Percentiles rank a stretch among this genome's conserved stretches.
These are phyloP conservation scores for Ambrosiella xylebori DNA, from an alignment of 2,329 filamentous ascomycete genomes.

Conservation along the genomic window DNA sequence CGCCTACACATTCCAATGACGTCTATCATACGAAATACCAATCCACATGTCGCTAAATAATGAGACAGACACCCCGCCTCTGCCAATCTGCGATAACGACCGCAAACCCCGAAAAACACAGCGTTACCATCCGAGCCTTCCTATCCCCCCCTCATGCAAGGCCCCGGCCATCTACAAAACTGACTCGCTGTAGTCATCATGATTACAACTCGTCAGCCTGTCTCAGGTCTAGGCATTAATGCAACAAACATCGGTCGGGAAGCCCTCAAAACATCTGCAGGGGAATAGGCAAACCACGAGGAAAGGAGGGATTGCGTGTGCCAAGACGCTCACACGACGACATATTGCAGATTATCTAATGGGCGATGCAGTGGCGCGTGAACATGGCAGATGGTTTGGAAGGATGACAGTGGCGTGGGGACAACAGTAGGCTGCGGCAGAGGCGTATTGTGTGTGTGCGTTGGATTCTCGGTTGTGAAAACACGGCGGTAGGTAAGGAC, in stretches of 20 bases:
- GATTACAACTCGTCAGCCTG: background rate
- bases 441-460: background rate
- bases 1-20: too few relatives aligned
- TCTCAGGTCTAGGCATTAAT: background rate
- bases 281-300: background rate
- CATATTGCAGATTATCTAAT: background rate
- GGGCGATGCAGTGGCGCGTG: background rate
- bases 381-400: background rate
- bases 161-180: background rate
- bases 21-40: too few relatives aligned
- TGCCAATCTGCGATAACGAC: too few relatives aligned
- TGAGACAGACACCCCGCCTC: too few relatives aligned
- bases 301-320: background rate
- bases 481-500: background rate
- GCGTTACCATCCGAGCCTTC: background rate
- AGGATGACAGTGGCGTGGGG: slow-evolving; percentile 3
- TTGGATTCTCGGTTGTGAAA: background rate
- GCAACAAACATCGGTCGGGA: background rate
- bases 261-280: background rate
- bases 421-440: background rate
- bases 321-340: background rate
- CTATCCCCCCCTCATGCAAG: background rate
- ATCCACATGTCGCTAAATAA: too few relatives aligned
- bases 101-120: too few relatives aligned
- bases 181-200: background rate